Evolutionary conservation across 805 yeast species (phyloP), one percentile per base, ranked within the genome.

Genomic region (Ogataea angusta): DNA sequence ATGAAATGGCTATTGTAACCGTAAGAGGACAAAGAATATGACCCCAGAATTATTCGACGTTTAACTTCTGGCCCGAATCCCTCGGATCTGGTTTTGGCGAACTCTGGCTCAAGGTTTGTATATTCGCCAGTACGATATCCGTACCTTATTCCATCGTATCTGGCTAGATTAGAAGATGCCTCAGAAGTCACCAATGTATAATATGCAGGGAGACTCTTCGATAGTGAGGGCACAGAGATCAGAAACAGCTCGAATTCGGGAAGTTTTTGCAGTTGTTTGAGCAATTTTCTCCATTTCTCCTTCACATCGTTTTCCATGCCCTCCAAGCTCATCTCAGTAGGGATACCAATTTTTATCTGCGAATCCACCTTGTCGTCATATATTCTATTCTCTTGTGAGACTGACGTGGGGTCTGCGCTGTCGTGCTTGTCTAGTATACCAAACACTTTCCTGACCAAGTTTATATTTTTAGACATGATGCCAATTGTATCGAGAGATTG

Each of bases 401-500:
- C 51, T 1, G 80, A 75, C 0, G 98, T 89, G 5, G 96, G 95
- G 61, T 93, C 99, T 35, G 78, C 77, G 0, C 59, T 54, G 60
- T 93, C 99, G 52, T 68, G 63, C 18, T 62, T 54, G 57, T 89
- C 81, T 35, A 93, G 54, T 0, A 74, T 67, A 1, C 59, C 43
- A 56, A 73, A 90, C 0, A 82, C 86, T 12, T 59, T 55, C 19
- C 62, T 55, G 2, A 85, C 49, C 0, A 64, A 53, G 0, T 58
- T 62, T 5, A 85, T 47, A 22, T 75, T 67, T 12, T 69, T 71
- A 0, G 90, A 67, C 23, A 90, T 40, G 1, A 95, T 73, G 0
- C 99, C 99, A 2, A 93, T 96, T 0, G 98, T 90, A 58, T 93
- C 99, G 39, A 93, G 69, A 28, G 91, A 81, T 62, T 95, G 98